A percentile compares a stretch with the other conserved stretches of the same genome.
Evolutionary conservation across 352 stramenopile genomes (phyloP).

Genomic region (Hyaloperonospora brassicae): DNA sequence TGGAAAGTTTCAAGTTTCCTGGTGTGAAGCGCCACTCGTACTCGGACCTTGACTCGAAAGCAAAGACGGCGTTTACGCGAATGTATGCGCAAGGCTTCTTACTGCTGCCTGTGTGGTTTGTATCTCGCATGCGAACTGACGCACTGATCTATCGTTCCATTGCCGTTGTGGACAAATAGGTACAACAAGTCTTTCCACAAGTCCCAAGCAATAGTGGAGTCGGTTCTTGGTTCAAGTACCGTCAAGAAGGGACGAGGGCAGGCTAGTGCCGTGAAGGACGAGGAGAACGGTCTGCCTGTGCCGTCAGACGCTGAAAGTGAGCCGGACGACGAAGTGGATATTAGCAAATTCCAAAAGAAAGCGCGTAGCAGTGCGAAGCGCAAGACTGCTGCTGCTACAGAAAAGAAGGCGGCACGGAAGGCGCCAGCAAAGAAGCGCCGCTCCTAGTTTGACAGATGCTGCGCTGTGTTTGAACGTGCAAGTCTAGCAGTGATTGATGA

Average conservation of each 20-base stretch:
- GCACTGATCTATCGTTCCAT: constrained; percentile 2
- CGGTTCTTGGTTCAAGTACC: constrained; percentile 51
- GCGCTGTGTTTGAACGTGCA: background rate
- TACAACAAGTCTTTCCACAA: constrained; percentile 92
- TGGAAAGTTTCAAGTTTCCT: constrained; percentile 87
- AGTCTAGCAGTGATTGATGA: constrained; percentile 7
- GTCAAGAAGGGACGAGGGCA: constrained; percentile 70
- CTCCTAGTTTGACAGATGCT: constrained; percentile 15
- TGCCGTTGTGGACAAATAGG: constrained; percentile 11
- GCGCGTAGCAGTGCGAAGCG: constrained; percentile 40
- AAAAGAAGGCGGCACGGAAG: constrained; percentile 47
- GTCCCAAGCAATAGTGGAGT: constrained; percentile 90
- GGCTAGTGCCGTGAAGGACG: constrained; percentile 24
- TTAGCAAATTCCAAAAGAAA: constrained; percentile 84
- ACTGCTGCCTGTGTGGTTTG: background rate
- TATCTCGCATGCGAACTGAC: constrained; percentile 1
- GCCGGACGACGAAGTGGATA: constrained; percentile 48
- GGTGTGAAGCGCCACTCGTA: constrained; percentile 72
- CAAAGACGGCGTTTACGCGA: constrained; percentile 92
- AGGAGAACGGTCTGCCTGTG: constrained; percentile 42
- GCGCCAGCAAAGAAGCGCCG: constrained; percentile 51
- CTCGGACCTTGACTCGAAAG: constrained; percentile 72
- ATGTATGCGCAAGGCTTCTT: constrained; percentile 25
- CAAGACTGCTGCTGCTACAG: constrained; percentile 32
- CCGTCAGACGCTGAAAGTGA: constrained; percentile 71